Conservation (phyloP, 805 yeast species). For the Candida arabinofermentans region DNA sequence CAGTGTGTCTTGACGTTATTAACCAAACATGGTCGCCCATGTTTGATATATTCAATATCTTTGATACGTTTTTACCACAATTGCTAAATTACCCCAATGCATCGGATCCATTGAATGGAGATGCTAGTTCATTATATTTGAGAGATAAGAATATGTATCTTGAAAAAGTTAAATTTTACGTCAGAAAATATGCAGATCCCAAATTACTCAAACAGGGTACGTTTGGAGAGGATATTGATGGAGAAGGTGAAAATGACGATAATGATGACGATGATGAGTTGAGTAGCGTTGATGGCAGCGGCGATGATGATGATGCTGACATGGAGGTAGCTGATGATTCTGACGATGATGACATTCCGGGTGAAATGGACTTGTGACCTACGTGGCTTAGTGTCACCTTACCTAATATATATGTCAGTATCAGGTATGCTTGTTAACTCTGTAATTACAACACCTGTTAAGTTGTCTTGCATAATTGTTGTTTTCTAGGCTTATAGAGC, state of each 20-base stretch:
- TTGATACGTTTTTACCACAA: constrained; percentile 92
- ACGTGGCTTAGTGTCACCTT: neutral
- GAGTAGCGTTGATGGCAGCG: constrained; percentile 11
- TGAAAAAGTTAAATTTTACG: constrained; percentile 68
- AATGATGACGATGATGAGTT: constrained; percentile 22
- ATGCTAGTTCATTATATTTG: constrained; percentile 77
- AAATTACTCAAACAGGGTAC: constrained; percentile 23
- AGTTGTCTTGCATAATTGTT: neutral
- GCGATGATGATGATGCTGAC: constrained; percentile 18
- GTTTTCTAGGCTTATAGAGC: constrained; percentile 9
- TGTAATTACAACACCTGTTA: no score
- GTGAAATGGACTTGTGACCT: constrained; percentile 30
- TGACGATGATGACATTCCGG: constrained; percentile 30
- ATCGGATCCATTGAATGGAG: constrained; percentile 87
- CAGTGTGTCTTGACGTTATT: constrained; percentile 93
- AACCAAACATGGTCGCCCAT: constrained; percentile 98
- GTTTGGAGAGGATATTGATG: constrained; percentile 26
- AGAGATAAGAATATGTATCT: constrained; percentile 65
- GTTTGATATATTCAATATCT: constrained; percentile 87
- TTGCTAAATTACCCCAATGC: constrained; percentile 89
- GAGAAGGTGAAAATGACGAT: constrained; percentile 26
- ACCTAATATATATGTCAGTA: neutral
- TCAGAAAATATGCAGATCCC: constrained; percentile 60
- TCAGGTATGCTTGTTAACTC: no score
- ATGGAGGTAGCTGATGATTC: constrained; percentile 23